Evolutionary conservation across 139 green algal genomes (phyloP).

Genomic region (Ulvella scutata): DNA sequence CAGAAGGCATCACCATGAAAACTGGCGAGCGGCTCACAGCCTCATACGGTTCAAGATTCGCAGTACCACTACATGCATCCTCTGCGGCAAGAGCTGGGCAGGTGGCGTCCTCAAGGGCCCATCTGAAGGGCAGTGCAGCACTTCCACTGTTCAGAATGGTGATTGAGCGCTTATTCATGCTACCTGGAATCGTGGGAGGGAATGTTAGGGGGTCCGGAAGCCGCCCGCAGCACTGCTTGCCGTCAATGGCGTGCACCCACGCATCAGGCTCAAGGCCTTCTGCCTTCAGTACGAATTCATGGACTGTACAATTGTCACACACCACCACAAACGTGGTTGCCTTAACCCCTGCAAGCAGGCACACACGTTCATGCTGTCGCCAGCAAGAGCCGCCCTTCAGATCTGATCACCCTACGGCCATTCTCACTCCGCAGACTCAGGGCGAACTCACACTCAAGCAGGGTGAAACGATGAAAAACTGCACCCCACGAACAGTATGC

Average conservation of each 20-base stretch:
- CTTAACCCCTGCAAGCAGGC: not conserved
- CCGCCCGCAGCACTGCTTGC: not conserved
- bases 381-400: no score
- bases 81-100: not conserved
- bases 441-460: no score
- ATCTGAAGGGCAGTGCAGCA: not conserved
- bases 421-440: no score
- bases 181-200: not conserved
- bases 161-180: not conserved
- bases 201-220: no score
- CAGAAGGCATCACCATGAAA: not conserved
- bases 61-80: not conserved
- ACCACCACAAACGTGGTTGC: not conserved
- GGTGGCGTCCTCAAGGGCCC: not conserved
- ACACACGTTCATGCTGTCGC: no score
- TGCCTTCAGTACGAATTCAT: not conserved
- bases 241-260: not conserved
- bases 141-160: not conserved
- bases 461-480: no score
- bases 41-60: no score
- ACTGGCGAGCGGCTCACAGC: no score
- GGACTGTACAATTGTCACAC: not conserved
- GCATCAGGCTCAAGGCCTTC: not conserved
- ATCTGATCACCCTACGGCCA: no score
- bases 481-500: no score